phyloP scores from a whole-genome alignment of 2,329 filamentous ascomycete genomes.

The Westerdykella aurantiaca region DNA sequence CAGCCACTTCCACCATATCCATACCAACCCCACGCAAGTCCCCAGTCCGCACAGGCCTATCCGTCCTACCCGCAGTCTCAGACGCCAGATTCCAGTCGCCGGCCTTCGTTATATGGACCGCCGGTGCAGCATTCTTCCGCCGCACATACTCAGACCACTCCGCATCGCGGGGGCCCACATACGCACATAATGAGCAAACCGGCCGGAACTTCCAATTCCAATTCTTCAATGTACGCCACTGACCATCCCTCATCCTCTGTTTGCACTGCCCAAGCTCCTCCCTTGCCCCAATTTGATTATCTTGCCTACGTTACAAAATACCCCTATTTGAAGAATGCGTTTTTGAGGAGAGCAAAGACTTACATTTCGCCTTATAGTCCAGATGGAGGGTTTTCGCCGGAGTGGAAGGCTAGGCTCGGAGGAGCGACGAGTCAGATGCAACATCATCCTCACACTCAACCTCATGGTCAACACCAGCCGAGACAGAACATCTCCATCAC shows the following conservation, averaged over 20 bases:
- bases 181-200: conserved; percentile 26
- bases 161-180: conserved; percentile 30
- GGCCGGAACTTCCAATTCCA: conserved; percentile 27
- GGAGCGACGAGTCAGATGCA: neutral
- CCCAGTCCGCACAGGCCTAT: conserved; percentile 3
- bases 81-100: conserved; percentile 10
- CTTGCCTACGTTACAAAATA: conserved; percentile 41
- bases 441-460: neutral
- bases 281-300: conserved; percentile 33
- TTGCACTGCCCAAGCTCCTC: conserved; percentile 28
- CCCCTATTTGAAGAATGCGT: conserved; percentile 43
- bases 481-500: conserved; percentile 3
- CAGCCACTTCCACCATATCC: conserved; percentile 22
- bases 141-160: conserved; percentile 22
- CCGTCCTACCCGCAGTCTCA: conserved; percentile 13
- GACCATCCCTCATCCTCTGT: conserved; percentile 33
- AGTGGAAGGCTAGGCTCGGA: conserved; percentile 34
- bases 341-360: conserved; percentile 40
- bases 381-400: conserved; percentile 38
- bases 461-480: neutral
- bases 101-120: conserved; percentile 8
- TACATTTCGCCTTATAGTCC: conserved; percentile 45
- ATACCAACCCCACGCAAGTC: conserved; percentile 11
- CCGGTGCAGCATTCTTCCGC: conserved; percentile 11
- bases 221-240: conserved; percentile 36